Percentiles rank a stretch among this genome's conserved stretches.
These are phyloP conservation scores for Shiraia bambusicola DNA, from an alignment of 2,329 filamentous ascomycete genomes.

Conservation along the genomic window DNA sequence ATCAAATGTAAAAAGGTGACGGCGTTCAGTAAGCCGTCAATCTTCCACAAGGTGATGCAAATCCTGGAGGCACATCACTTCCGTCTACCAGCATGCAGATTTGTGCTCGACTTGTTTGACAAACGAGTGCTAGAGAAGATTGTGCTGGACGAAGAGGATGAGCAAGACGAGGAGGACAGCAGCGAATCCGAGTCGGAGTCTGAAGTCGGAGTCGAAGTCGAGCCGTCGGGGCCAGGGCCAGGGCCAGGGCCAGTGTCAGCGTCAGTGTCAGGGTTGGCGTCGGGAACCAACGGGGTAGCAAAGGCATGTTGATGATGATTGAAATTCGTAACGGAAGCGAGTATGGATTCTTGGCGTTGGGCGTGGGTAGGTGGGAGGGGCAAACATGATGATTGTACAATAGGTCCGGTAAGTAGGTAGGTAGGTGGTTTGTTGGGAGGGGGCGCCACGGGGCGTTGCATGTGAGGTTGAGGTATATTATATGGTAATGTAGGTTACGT, in stretches of 20 bases:
- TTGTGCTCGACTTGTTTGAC: constrained; percentile 93
- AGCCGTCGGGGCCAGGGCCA: too few species aligned
- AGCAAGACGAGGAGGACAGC: constrained; percentile 38
- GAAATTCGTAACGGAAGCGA: constrained; percentile 7
- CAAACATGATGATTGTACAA: constrained; percentile 22
- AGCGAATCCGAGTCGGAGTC: constrained; percentile 40
- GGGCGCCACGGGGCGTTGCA: constrained; percentile 11
- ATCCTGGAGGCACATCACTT: constrained; percentile 89
- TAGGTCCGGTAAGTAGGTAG: too few species aligned
- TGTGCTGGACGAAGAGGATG: constrained; percentile 72
- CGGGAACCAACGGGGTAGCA: constrained; percentile 17
- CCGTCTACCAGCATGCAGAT: constrained; percentile 79
- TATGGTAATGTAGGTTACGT: too few species aligned
- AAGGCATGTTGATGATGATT: constrained; percentile 17
- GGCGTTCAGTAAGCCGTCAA: constrained; percentile 71
- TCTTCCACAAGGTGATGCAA: constrained; percentile 84
- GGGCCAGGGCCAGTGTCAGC: too few species aligned
- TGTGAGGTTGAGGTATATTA: constrained; percentile 6
- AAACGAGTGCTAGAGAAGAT: constrained; percentile 82
- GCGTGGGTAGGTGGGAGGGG: constrained; percentile 12
- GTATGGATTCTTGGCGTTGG: constrained; percentile 16
- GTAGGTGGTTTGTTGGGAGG: constrained; percentile 2
- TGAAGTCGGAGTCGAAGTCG: too few species aligned
- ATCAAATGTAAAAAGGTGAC: constrained; percentile 74
- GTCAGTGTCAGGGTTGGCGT: too few species aligned